These are phyloP conservation scores for Lactarius trivialis DNA, from an alignment of 768 basidiomycete genomes.

Conservation along the genomic window DNA sequence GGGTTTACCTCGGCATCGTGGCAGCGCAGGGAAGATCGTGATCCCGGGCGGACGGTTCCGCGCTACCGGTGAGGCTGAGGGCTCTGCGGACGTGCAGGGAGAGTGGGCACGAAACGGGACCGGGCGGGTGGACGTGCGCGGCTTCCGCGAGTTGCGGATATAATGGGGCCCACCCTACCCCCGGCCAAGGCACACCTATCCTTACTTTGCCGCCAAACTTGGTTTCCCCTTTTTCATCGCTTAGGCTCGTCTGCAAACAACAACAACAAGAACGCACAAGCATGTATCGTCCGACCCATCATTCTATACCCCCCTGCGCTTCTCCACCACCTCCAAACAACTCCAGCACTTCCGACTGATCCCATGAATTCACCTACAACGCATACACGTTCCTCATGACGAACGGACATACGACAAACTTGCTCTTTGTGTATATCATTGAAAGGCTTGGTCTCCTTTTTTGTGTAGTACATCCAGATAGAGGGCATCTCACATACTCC, in stretches of 20 bases:
- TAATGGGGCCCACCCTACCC: constrained; percentile 22
- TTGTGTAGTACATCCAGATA: constrained; percentile 16
- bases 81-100: constrained; percentile 33
- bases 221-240: background rate
- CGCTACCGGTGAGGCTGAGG: constrained; percentile 28
- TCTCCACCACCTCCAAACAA: background rate
- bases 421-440: constrained; percentile 16
- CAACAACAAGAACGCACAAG: constrained; percentile 1
- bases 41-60: constrained; percentile 56
- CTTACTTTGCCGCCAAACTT: background rate
- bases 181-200: background rate
- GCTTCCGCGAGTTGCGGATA: constrained; percentile 74
- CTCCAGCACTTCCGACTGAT: constrained; percentile 2
- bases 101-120: constrained; percentile 66
- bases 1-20: constrained; percentile 53
- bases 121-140: constrained; percentile 67
- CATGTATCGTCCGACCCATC: background rate
- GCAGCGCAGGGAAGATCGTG: constrained; percentile 48
- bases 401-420: constrained; percentile 13
- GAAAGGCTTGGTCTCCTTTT: constrained; percentile 3
- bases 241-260: background rate
- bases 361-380: background rate
- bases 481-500: constrained; percentile 8
- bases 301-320: background rate
- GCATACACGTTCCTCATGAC: constrained; percentile 7